Conservation (phyloP, 305 asterid genomes). For the Coffea humblotiana region DNA sequence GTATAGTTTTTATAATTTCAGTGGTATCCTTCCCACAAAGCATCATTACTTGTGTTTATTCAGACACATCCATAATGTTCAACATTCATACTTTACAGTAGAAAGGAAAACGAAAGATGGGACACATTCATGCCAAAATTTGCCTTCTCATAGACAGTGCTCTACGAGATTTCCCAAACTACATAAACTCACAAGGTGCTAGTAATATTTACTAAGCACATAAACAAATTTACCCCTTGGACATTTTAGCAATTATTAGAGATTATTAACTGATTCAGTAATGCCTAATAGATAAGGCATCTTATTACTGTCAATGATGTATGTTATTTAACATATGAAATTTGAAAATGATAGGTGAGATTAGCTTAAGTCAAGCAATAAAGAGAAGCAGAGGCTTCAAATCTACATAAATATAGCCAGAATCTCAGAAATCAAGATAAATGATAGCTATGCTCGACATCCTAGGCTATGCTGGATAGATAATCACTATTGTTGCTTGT, state of each 20-base stretch:
- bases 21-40: no score
- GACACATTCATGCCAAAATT: not conserved
- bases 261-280: not conserved
- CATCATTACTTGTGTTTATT: no score
- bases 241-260: not conserved
- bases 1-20: no score
- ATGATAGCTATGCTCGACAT: not conserved
- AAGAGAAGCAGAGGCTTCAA: not conserved
- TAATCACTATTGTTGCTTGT: no score
- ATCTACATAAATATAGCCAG: not conserved
- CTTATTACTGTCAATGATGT: not conserved
- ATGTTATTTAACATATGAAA: no score
- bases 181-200: no score
- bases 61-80: no score
- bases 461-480: not conserved
- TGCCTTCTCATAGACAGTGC: not conserved
- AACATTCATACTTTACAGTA: not conserved
- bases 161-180: no score
- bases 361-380: not conserved
- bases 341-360: not conserved
- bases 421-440: not conserved
- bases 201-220: not conserved
- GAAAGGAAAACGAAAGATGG: not conserved
- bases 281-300: not conserved
- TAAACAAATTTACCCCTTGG: not conserved